These are phyloP conservation scores for Kingdonia uniflora DNA, from an alignment of 164 flowering plant genomes.

Conservation along the genomic window DNA sequence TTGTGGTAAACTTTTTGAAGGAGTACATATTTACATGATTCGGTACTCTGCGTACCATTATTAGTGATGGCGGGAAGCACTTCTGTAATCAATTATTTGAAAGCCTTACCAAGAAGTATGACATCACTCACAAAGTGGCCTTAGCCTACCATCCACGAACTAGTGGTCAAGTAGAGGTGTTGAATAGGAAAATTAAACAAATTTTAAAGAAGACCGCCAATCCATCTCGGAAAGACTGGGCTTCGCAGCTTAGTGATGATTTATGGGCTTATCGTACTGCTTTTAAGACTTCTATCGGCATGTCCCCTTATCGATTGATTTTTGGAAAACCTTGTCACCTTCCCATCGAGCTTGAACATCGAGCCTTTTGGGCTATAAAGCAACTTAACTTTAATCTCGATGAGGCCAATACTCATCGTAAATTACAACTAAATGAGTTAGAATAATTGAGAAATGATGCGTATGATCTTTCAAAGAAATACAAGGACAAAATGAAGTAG, in stretches of 20 bases:
- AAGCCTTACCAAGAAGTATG: neutral
- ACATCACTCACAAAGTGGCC: neutral
- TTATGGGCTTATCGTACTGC: neutral
- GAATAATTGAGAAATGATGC: neutral
- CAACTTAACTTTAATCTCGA: neutral
- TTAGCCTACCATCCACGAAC: neutral
- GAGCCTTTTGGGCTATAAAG: neutral
- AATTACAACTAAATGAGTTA: neutral
- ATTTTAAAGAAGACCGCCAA: neutral
- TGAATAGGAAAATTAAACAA: neutral
- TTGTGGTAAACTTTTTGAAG: neutral
- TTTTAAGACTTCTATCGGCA: conserved; percentile 1
- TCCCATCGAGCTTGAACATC: too few species aligned
- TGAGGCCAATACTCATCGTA: neutral
- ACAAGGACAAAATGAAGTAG: neutral
- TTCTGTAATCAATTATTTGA: neutral
- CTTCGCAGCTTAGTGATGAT: neutral
- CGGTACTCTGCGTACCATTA: neutral
- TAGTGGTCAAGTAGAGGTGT: neutral
- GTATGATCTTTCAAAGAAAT: neutral
- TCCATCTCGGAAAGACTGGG: neutral
- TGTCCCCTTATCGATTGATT: neutral
- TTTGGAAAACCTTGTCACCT: neutral
- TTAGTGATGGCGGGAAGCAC: neutral
- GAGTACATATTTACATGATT: neutral